phyloP scores from a whole-genome alignment of 805 yeast genomes.

The Saccharomyces eubayanus region DNA sequence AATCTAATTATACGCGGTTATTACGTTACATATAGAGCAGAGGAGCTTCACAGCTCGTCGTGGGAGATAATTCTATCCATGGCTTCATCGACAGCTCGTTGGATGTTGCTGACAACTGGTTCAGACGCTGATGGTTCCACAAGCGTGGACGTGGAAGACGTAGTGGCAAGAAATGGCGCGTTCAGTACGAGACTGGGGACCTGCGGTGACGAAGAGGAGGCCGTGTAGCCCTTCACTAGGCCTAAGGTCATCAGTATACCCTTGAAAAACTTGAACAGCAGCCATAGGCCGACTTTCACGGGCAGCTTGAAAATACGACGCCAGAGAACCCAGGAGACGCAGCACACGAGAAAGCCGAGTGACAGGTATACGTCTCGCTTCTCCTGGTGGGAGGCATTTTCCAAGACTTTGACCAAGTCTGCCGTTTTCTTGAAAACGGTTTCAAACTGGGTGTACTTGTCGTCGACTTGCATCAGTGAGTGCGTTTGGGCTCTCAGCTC shows the following conservation, averaged over 20 bases:
- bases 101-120: slow-evolving; percentile 3
- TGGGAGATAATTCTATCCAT: slow-evolving; percentile 20
- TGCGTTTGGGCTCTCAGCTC: slow-evolving; percentile 28
- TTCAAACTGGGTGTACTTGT: slow-evolving; percentile 27
- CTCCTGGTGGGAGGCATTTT: slow-evolving; percentile 28
- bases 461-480: slow-evolving; percentile 23
- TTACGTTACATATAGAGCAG: not conserved
- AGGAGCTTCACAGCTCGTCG: slow-evolving; percentile 12
- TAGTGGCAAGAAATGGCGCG: not conserved
- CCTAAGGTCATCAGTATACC: slow-evolving; percentile 24
- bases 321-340: slow-evolving; percentile 31
- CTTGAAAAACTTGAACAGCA: slow-evolving; percentile 33
- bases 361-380: slow-evolving; percentile 29
- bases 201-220: slow-evolving; percentile 3
- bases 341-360: slow-evolving; percentile 20
- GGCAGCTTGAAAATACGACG: slow-evolving; percentile 30
- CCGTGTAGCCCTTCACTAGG: slow-evolving; percentile 9
- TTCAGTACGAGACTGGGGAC: not conserved
- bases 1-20: not conserved
- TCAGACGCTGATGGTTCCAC: not conserved
- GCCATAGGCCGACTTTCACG: slow-evolving; percentile 25
- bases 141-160: not conserved
- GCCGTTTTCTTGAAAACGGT: slow-evolving; percentile 24
- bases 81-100: slow-evolving; percentile 21
- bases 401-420: slow-evolving; percentile 24